A percentile compares a stretch with the other conserved stretches of the same genome.
phyloP scores from a whole-genome alignment of 768 basidiomycete species.

The Coprinopsis marcescibilis region DNA sequence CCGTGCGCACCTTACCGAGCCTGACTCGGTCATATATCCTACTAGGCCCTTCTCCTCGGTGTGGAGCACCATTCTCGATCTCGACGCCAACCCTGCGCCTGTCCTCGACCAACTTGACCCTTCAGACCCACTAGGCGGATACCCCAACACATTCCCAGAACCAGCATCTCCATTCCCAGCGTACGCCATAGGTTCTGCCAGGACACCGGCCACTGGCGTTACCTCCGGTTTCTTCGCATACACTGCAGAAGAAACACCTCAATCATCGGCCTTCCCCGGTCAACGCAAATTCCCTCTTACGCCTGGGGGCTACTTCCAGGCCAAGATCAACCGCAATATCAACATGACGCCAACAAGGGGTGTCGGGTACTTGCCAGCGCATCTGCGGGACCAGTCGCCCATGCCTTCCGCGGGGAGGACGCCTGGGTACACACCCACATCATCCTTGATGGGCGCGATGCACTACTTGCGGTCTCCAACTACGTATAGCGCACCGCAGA shows the following conservation, averaged over 20 bases:
- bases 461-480: slow-evolving; percentile 46
- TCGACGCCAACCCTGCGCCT: slow-evolving; percentile 39
- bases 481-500: slow-evolving; percentile 45
- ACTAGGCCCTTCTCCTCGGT: slow-evolving; percentile 74
- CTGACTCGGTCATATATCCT: slow-evolving; percentile 40
- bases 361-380: slow-evolving; percentile 10
- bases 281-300: slow-evolving; percentile 39
- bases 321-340: slow-evolving; percentile 13
- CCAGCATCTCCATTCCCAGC: slow-evolving; percentile 77
- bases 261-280: slow-evolving; percentile 43
- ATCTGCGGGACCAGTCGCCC: slow-evolving; percentile 19
- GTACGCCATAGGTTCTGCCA: slow-evolving; percentile 22
- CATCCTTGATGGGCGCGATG: slow-evolving; percentile 21
- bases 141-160: slow-evolving; percentile 54
- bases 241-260: slow-evolving; percentile 20
- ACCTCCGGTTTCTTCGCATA: slow-evolving; percentile 1
- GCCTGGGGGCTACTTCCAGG: slow-evolving; percentile 21
- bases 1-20: slow-evolving; percentile 15
- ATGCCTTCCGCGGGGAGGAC: slow-evolving; percentile 21
- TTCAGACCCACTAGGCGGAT: slow-evolving; percentile 24
- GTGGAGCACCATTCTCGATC: slow-evolving; percentile 88
- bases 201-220: slow-evolving; percentile 5
- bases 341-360: slow-evolving; percentile 19
- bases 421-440: slow-evolving; percentile 29
- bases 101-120: slow-evolving; percentile 25